Evolutionary conservation across 2,329 filamentous ascomycete genomes (phyloP), one percentile per base, ranked within the genome.

Genomic region (Gaeumannomyces sp.): DNA sequence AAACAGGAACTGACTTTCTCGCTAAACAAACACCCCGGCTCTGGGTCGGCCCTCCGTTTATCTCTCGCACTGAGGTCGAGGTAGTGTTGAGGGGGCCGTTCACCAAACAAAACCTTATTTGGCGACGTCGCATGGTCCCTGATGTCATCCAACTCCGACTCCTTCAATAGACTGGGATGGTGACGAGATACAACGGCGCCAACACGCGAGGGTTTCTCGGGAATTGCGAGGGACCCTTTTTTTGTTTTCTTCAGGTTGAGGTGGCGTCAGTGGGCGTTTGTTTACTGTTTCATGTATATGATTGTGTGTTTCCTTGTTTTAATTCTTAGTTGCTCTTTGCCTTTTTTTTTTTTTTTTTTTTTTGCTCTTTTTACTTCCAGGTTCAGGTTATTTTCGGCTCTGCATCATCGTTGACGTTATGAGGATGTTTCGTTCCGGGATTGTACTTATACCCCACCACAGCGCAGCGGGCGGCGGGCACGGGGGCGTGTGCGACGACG

Each of bases 251-350:
- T 53, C 4, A 11, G 22, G 45, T 22, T 8, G 4, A 16, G 13
- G 35, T 8, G 45, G 45, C 38, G 14, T 45, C 14, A 45, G 4
- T 53, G 45, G 45, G 45, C 45, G 45, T 11, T 53, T 53, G 45
- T 53, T 45, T 53, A 25, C 25, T n/a, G 45, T 53, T 53, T 53
- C 45, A 53, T 53, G 45, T 53, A 53, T 53, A 53, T n/a, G 45
- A 53, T 53, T 53, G 8, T 53, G 7, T 22, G 5, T 50, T 6
- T 22, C 10, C 25, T 53, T 10, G 6, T 53, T 53, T 53, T 53
- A 7, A n/a, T 4, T 53, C 7, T 53, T 14, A 22, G n/a, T 53
- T 25, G 19, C 45, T 53, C 14, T 53, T 53, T 19, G 14, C 38
- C 6, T 11, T n/a, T 25, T n/a, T 10, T 45, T 8, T 16, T 45